Evolutionary conservation across 2,329 filamentous ascomycete species (phyloP).

Genomic region (Botrytis cinerea): DNA sequence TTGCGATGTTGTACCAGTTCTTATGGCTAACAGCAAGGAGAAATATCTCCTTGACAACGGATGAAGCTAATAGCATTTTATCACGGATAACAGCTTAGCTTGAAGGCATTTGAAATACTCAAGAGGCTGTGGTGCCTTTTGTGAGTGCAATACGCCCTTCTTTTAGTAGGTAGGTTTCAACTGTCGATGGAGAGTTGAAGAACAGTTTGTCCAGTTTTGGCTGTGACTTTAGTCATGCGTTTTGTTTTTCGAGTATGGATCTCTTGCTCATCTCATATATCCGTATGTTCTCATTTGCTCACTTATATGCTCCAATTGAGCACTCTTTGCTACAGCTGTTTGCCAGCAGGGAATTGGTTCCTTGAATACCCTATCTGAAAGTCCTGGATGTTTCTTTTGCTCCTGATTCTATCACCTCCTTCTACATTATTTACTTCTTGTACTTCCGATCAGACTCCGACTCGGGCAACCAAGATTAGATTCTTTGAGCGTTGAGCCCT

Average conservation of each 20-base stretch:
- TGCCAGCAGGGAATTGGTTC: too few species aligned
- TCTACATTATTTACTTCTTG: neutral
- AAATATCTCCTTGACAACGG: too few species aligned
- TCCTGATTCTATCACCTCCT: neutral
- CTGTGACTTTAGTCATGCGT: neutral
- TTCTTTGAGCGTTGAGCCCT: neutral
- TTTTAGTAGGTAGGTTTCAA: neutral
- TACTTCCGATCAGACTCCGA: neutral
- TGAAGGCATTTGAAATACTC: neutral
- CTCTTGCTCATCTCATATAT: neutral
- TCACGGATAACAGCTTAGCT: neutral
- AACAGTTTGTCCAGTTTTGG: neutral
- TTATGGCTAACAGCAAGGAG: too few species aligned
- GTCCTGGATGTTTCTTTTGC: too few species aligned
- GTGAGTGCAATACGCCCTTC: neutral
- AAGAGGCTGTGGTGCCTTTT: neutral
- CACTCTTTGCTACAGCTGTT: neutral
- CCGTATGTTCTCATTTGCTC: neutral
- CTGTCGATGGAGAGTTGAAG: neutral
- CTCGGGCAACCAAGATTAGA: neutral
- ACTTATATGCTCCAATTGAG: neutral
- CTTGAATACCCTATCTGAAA: too few species aligned
- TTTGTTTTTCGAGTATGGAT: neutral
- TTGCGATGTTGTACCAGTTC: too few species aligned
- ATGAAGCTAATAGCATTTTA: too few species aligned